These are phyloP conservation scores for Cucurbita ficifolia DNA, from an alignment of 306 rosid species.

Conservation along the genomic window DNA sequence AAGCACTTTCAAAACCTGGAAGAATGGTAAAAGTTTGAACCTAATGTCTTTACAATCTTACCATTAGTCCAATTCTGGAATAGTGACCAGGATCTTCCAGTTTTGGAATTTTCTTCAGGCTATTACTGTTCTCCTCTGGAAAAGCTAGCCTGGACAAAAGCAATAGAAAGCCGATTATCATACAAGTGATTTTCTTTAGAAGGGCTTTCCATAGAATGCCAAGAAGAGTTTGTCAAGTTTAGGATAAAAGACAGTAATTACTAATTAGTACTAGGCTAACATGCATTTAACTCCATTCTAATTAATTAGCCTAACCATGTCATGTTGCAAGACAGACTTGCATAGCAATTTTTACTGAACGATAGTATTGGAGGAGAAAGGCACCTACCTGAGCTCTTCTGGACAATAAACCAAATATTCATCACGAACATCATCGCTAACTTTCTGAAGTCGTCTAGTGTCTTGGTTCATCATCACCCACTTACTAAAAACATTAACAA, in stretches of 20 bases:
- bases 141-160: conserved; percentile 40
- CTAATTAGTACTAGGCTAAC: background rate
- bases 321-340: background rate
- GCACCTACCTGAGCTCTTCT: conserved; percentile 46
- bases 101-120: conserved; percentile 65
- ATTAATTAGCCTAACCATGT: background rate
- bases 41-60: conserved; percentile 16
- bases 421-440: conserved; percentile 64
- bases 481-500: conserved; percentile 47
- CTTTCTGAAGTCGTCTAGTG: conserved; percentile 79
- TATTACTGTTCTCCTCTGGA: conserved; percentile 54
- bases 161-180: background rate
- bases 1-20: conserved; percentile 20
- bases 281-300: background rate
- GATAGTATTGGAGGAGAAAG: background rate
- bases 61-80: conserved; percentile 63
- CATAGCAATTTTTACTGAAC: background rate
- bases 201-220: background rate
- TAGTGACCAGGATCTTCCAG: conserved; percentile 57
- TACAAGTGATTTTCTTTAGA: background rate
- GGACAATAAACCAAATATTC: conserved; percentile 65
- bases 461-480: conserved; percentile 96
- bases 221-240: background rate
- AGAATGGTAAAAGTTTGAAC: conserved; percentile 2
- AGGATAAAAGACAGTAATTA: background rate